These are phyloP conservation scores for Cyberlindnera galapagoensis DNA, from an alignment of 805 yeast species.

Conservation along the genomic window DNA sequence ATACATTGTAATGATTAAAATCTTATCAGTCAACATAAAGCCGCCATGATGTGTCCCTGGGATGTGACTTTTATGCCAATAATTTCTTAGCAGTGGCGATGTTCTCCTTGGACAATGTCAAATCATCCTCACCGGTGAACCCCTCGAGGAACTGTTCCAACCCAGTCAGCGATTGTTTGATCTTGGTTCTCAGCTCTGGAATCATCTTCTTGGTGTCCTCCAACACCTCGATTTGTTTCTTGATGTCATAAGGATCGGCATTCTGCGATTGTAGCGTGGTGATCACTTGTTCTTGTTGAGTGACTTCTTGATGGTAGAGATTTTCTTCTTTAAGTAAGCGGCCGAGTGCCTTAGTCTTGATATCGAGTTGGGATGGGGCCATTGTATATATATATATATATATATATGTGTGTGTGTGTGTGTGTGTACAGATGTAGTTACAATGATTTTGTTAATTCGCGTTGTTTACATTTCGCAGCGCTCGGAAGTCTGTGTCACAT, in stretches of 20 bases:
- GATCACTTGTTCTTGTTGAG: constrained; percentile 45
- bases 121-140: constrained; percentile 30
- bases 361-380: constrained; percentile 67
- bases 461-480: too few relatives aligned
- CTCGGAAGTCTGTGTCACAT: too few relatives aligned
- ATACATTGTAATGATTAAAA: too few relatives aligned
- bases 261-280: constrained; percentile 37
- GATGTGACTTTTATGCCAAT: constrained; percentile 7
- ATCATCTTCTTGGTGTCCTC: constrained; percentile 49
- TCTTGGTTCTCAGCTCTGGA: constrained; percentile 40
- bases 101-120: constrained; percentile 22
- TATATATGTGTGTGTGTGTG: too few relatives aligned
- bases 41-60: too few relatives aligned
- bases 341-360: constrained; percentile 62
- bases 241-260: constrained; percentile 61
- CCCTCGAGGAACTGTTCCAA: constrained; percentile 34
- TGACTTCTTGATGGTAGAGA: constrained; percentile 52
- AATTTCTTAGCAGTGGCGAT: constrained; percentile 23
- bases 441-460: too few relatives aligned
- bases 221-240: constrained; percentile 44
- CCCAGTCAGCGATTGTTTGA: constrained; percentile 31
- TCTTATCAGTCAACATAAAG: too few relatives aligned
- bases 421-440: too few relatives aligned
- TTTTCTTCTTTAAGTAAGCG: constrained; percentile 63
- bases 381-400: too few relatives aligned